Evolutionary conservation across 192 early-diverging fungal species (phyloP).

Genomic region (Entophlyctis luteolus): DNA sequence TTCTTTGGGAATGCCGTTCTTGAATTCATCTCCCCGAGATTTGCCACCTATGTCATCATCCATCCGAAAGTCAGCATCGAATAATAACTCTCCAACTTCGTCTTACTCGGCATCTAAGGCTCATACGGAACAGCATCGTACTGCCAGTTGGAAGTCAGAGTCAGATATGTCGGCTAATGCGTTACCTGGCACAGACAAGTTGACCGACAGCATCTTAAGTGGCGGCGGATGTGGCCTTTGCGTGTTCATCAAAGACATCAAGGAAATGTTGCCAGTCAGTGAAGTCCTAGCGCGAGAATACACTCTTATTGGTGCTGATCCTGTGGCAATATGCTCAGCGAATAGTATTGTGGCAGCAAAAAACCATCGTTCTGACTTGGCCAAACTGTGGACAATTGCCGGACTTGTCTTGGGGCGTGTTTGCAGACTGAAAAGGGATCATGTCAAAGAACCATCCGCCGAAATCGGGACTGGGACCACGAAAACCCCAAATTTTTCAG

Average conservation of each 20-base stretch:
- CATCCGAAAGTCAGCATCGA: too few species aligned
- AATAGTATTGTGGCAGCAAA: conserved; percentile 5
- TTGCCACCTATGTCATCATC: too few species aligned
- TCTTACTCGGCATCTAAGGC: too few species aligned
- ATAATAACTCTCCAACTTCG: too few species aligned
- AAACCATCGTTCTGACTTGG: conserved; percentile 7
- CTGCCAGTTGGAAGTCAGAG: too few species aligned
- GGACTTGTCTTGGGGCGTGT: conserved; percentile 15
- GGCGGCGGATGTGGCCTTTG: background rate
- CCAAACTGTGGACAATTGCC: conserved; percentile 24
- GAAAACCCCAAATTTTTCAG: too few species aligned
- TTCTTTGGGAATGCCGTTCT: background rate
- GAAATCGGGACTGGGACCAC: background rate
- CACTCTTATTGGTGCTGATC: conserved; percentile 4
- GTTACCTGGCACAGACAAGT: too few species aligned
- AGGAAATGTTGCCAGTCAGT: conserved; percentile 20
- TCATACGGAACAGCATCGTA: too few species aligned
- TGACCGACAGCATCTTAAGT: too few species aligned
- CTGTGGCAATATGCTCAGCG: conserved; percentile 11
- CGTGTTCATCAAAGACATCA: conserved; percentile 13
- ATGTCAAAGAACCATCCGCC: background rate
- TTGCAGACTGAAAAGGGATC: background rate
- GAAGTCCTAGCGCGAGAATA: conserved; percentile 7
- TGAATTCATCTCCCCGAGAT: too few species aligned
- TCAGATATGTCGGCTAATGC: too few species aligned